These are phyloP conservation scores for Candida glaebosa DNA, from an alignment of 805 yeast genomes.

Conservation along the genomic window DNA sequence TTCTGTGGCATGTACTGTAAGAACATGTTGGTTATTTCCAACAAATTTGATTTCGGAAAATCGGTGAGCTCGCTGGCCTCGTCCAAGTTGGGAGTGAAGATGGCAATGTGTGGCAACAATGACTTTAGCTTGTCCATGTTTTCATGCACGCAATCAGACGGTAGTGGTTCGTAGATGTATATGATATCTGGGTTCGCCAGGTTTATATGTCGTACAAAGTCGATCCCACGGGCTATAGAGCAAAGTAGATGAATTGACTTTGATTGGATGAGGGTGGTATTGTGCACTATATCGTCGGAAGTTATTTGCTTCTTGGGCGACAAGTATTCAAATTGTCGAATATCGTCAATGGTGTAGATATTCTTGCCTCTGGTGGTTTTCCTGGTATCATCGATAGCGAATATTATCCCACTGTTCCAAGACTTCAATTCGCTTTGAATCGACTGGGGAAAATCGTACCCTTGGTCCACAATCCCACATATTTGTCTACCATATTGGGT, in stretches of 20 bases:
- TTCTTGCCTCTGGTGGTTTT: slow-evolving; percentile 82
- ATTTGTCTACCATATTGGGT: slow-evolving; percentile 29
- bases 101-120: slow-evolving; percentile 45
- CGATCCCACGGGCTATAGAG: slow-evolving; percentile 58
- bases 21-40: slow-evolving; percentile 38
- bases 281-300: slow-evolving; percentile 47
- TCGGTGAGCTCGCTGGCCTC: slow-evolving; percentile 72
- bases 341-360: slow-evolving; percentile 59
- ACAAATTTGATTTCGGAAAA: slow-evolving; percentile 40
- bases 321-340: slow-evolving; percentile 52
- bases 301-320: slow-evolving; percentile 61
- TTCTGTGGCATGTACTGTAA: slow-evolving; percentile 35
- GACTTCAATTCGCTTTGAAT: slow-evolving; percentile 42
- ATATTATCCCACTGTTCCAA: slow-evolving; percentile 63
- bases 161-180: slow-evolving; percentile 83
- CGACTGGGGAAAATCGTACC: slow-evolving; percentile 65
- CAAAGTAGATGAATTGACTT: slow-evolving; percentile 69
- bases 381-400: slow-evolving; percentile 50
- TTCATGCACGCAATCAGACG: slow-evolving; percentile 62
- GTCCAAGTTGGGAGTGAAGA: slow-evolving; percentile 79
- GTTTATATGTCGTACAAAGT: slow-evolving; percentile 40
- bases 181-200: slow-evolving; percentile 26
- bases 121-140: slow-evolving; percentile 29
- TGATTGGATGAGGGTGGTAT: slow-evolving; percentile 32
- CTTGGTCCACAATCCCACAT: slow-evolving; percentile 77